phyloP scores from a whole-genome alignment of 2,329 filamentous ascomycete species.

The Colletotrichum tabaci region DNA sequence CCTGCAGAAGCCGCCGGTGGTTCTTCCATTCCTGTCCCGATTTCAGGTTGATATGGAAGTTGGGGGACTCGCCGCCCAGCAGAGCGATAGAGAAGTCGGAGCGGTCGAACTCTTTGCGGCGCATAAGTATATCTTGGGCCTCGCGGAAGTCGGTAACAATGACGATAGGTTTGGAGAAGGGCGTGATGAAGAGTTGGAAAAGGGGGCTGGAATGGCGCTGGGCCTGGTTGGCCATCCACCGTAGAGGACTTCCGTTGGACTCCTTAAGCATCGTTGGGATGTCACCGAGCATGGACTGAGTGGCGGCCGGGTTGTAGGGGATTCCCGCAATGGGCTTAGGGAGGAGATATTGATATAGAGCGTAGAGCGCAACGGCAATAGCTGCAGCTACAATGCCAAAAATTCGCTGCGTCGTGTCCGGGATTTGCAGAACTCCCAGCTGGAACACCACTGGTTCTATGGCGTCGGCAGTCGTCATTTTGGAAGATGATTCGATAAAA shows the following conservation, averaged over 20 bases:
- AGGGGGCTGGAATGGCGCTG: constrained; percentile 56
- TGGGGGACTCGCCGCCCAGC: constrained; percentile 50
- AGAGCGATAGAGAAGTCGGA: constrained; percentile 47
- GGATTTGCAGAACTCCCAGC: not conserved
- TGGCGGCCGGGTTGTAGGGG: constrained; percentile 58
- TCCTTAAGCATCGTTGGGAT: constrained; percentile 54
- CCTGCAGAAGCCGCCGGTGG: constrained; percentile 52
- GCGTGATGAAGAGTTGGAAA: constrained; percentile 62
- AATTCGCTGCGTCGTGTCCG: not conserved
- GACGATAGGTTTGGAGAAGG: constrained; percentile 58
- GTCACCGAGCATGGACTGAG: constrained; percentile 57
- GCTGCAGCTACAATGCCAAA: not conserved
- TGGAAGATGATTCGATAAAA: too few species aligned
- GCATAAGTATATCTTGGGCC: constrained; percentile 59
- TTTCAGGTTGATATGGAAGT: constrained; percentile 52
- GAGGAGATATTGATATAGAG: constrained; percentile 42
- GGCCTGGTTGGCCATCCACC: not conserved
- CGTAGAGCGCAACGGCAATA: not conserved
- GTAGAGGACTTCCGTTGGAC: constrained; percentile 18
- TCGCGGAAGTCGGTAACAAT: constrained; percentile 55
- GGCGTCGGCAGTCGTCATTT: not conserved
- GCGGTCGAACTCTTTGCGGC: constrained; percentile 60
- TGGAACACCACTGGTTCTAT: not conserved
- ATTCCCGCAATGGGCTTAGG: constrained; percentile 62
- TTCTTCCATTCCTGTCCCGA: constrained; percentile 50